Percentiles rank a stretch among this genome's conserved stretches.
Evolutionary conservation across 169 alveolate genomes (phyloP).

Genomic region (Perkinsus olseni): DNA sequence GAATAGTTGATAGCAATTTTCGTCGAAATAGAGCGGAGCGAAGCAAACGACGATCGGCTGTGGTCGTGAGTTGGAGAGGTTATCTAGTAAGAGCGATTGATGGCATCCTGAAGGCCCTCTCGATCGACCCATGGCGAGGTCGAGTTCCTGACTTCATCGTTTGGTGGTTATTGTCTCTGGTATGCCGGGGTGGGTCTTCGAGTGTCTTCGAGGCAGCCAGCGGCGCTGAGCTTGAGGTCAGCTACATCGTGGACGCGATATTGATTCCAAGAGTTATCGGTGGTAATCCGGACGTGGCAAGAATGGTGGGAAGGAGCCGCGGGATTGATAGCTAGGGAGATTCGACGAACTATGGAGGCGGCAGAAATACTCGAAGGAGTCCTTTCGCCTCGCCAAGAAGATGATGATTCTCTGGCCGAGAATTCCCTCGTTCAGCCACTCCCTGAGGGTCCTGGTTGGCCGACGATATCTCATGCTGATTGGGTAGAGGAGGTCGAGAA

Average conservation of each 20-base stretch:
- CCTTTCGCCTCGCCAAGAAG: neutral
- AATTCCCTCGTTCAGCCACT: too few relatives aligned
- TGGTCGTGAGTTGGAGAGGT: neutral
- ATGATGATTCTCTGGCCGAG: neutral
- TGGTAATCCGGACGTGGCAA: neutral
- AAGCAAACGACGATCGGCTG: neutral
- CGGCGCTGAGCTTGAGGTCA: neutral
- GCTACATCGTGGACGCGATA: neutral
- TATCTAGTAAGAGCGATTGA: neutral
- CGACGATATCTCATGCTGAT: neutral
- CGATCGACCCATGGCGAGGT: neutral
- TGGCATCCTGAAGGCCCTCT: neutral
- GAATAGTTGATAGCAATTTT: too few relatives aligned
- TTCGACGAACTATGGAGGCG: neutral
- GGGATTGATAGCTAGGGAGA: neutral
- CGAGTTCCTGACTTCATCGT: neutral
- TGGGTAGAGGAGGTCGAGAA: neutral
- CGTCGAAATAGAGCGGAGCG: neutral
- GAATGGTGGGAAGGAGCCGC: neutral
- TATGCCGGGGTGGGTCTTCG: neutral
- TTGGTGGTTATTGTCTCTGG: neutral
- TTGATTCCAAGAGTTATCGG: neutral
- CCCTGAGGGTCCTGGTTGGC: neutral
- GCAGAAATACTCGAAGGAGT: neutral
- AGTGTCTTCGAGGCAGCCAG: neutral